Evolutionary conservation across 2,329 filamentous ascomycete species (phyloP).

Genomic region (Fusarium euwallaceae): DNA sequence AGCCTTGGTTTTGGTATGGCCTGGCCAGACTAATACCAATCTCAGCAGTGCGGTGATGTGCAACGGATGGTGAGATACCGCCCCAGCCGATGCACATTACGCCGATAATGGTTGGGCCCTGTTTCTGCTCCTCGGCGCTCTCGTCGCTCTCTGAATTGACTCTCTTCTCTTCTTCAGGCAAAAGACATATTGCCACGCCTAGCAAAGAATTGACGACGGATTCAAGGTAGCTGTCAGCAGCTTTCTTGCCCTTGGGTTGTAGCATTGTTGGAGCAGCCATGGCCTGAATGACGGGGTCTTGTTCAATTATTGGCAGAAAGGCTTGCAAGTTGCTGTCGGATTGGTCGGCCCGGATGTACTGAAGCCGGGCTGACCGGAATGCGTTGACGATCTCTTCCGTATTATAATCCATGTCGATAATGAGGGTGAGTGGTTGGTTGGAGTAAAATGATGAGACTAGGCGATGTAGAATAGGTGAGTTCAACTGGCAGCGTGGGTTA

Average conservation of each 20-base stretch:
- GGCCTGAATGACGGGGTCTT: constrained; percentile 25
- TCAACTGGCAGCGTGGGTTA: neutral
- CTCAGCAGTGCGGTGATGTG: constrained; percentile 30
- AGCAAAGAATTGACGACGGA: constrained; percentile 23
- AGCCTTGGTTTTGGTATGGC: constrained; percentile 55
- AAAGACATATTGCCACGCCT: constrained; percentile 23
- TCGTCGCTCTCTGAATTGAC: neutral
- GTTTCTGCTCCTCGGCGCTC: neutral
- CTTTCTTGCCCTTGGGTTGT: constrained; percentile 15
- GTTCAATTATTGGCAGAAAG: constrained; percentile 18
- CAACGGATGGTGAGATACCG: neutral
- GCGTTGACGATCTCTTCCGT: constrained; percentile 19
- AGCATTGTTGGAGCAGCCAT: constrained; percentile 14
- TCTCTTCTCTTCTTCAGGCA: constrained; percentile 6
- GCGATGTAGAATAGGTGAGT: neutral
- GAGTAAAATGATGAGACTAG: neutral
- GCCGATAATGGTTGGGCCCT: constrained; percentile 22
- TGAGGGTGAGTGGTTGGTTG: neutral
- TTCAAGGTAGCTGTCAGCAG: constrained; percentile 14
- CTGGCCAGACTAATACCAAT: constrained; percentile 55
- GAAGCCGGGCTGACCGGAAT: constrained; percentile 23
- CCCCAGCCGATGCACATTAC: constrained; percentile 31
- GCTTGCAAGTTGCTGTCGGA: constrained; percentile 12
- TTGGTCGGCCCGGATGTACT: constrained; percentile 23
- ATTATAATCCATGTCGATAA: constrained; percentile 11